Evolutionary conservation across 805 yeast genomes (phyloP), one percentile per base, ranked within the genome.

Genomic region (Candida sphagnicola): DNA sequence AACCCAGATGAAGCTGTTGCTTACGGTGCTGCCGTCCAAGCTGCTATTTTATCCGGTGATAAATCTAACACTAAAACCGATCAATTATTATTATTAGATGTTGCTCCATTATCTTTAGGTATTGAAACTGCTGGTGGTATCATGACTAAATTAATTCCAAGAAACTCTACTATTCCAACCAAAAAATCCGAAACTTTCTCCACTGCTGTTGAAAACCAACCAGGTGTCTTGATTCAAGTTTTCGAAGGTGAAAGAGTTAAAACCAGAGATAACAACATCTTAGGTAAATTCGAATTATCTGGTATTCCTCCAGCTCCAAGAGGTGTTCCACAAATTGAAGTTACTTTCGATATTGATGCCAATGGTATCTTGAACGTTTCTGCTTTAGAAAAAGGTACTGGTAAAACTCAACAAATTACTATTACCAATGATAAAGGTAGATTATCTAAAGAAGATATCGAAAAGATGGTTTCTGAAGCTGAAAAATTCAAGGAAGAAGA

Each of bases 1-100:
- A 89, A 89, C 80, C 96, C 97, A 55, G 97, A 89, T 77, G 97
- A 89, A 75, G 97, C 97, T 60, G 97, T 89, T 70, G 97, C 97
- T 61, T 89, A 89, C 74, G 96, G 97, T 83, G 97, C 97, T 54
- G 96, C 96, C 48, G 96, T 89, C 53, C 97, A 89, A 77, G 96
- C 96, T 53, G 96, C 96, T 53, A 89, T 89, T 62, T 79, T 89
- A 64, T 80, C 96, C 45, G 97, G 97, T 74, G 96, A 89, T 72
- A 82, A 91, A 54, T 89, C 96, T 30, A 16, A 18, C 14, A 82
- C 95, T 46, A 88, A 88, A 84, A 90, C 96, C 46, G 96, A 89
- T 76, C 97, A 89, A 68, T 76, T 89, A 67, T 75, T 91, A 64
- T 78, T 90, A 61, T 80, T 91, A 65, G 98, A 90, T 79, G 97